Evolutionary conservation across 139 green algal genomes (phyloP), one percentile per base, ranked within the genome.

Genomic region (Zygnema cylindricum): DNA sequence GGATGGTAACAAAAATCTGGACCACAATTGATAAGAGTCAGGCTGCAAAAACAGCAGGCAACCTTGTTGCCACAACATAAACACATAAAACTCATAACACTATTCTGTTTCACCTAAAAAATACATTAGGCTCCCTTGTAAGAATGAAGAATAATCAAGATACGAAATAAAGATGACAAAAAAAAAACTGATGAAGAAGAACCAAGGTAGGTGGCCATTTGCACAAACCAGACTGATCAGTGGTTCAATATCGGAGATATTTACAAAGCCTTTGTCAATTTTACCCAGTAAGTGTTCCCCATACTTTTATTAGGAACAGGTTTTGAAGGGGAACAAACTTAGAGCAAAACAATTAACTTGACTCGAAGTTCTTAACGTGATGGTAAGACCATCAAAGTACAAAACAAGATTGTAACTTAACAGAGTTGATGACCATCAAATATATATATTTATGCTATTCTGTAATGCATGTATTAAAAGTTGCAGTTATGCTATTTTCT

Each of bases 351-450:
- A 25, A 73, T 35, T 30, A 73, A 30, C 30, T 30, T 73, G 57
- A 73, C 57, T 73, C 30, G 30, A 73, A 73, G 57, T 30, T 73
- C 57, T n/a, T n/a, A n/a, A n/a, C n/a, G n/a, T n/a, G n/a, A n/a
- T n/a, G n/a, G n/a, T n/a, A n/a, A n/a, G n/a, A n/a, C n/a, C n/a
- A n/a, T n/a, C n/a, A n/a, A n/a, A n/a, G n/a, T n/a, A n/a, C n/a
- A n/a, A n/a, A n/a, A 73, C 25, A 73, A 73, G 57, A 73, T n/a
- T n/a, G n/a, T n/a, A n/a, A n/a, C n/a, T n/a, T n/a, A n/a, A n/a
- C n/a, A n/a, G n/a, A n/a, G n/a, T n/a, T n/a, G n/a, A n/a, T n/a
- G n/a, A n/a, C n/a, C n/a, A n/a, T n/a, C n/a, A n/a, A n/a, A n/a
- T n/a, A n/a, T n/a, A n/a, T n/a, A n/a, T n/a, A n/a, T n/a, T n/a